Evolutionary conservation across 768 basidiomycete species (phyloP), one percentile per base, ranked within the genome.

Genomic region (Lactarius akahatsu): DNA sequence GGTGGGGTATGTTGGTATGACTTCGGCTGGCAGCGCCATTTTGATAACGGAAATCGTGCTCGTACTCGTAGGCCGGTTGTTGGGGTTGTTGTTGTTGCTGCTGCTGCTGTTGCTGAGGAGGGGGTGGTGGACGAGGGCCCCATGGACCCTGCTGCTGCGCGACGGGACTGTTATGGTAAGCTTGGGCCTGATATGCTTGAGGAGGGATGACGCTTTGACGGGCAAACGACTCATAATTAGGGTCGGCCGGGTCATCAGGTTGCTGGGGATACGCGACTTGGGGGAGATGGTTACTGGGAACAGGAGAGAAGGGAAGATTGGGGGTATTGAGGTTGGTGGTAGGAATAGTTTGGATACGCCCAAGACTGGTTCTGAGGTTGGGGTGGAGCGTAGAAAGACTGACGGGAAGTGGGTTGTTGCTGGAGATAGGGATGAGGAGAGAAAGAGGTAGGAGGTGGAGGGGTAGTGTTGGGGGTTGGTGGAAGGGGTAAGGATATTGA

Each of bases 141-240:
- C 58, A 72, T 68, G 47, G 57, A 30, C 23, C 54, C 45, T 70
- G 67, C 30, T 72, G 73, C 30, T 75, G 76, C 18, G 71, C 72
- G 57, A 76, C 72, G 50, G 81, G 77, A 64, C 75, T 80, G 71
- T 80, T 84, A 65, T 76, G 77, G 71, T 86, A 86, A 56, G 91
- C 82, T 74, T 92, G 89, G 9, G 87, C 85, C 72, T 91, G 92
- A 77, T 92, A 92, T 41, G 89, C 87, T 74, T 93, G 91, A 11
- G 90, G 88, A 54, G 89, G 86, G 4, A 90, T 89, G 60, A 91
- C 82, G 3, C 85, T 86, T 41, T 82, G 77, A 62, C 78, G 80
- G 20, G 80, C 77, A 47, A 79, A 71, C 28, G 76, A 75, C 67
- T 86, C 84, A 68, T 79, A 78, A 55, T 72, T 72, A 9, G 78